Evolutionary conservation across 2,329 filamentous ascomycete species (phyloP), one percentile per base, ranked within the genome.

Genomic region (Ophiognomonia clavigignenti-juglandacearum): DNA sequence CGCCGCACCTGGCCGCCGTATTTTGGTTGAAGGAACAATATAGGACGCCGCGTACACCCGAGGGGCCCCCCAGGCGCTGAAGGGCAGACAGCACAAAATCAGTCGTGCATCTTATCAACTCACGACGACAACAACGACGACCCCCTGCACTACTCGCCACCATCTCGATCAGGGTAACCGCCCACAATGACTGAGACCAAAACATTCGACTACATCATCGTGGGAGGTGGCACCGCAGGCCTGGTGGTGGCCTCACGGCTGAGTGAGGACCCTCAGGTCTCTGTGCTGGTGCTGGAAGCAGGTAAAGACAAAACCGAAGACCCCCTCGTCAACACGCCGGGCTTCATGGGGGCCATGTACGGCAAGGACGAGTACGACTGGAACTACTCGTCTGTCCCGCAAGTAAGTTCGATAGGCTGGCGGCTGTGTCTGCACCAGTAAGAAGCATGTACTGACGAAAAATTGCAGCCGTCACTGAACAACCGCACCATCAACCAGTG

Each of bases 161-260:
- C n/a, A 3, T 35, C 19, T 35, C 29, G 4, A 31, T 18, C n/a
- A 35, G 14, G 3, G 10, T 16, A 7, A 16, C 16, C 7, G 32
- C 16, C 32, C 14, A 35, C 14, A 16, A 16, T 2, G 16, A n/a
- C 32, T 9, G 13, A 35, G 9, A 16, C 11, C 16, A 5, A 35
- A 16, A 6, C 11, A 35, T 35, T 16, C n/a, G 32, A 35, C n/a
- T 35, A 35, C 16, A 3, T 35, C 32, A 16, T 75, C 40, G 69
- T 73, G 18, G 72, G 72, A 29, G 72, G 72, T 14, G 72, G 72
- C 13, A 74, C 72, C 3, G 65, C 71, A 19, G 72, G 72, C n/a
- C 66, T 73, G 43, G 66, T 71, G 1, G 62, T 74, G 45, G 72
- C 71, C 10, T 64, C 62, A 44, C 66, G 72, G 32, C 62, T 75